phyloP scores from a whole-genome alignment of 495 filamentous ascomycete species.

The Glarea lozoyensis region DNA sequence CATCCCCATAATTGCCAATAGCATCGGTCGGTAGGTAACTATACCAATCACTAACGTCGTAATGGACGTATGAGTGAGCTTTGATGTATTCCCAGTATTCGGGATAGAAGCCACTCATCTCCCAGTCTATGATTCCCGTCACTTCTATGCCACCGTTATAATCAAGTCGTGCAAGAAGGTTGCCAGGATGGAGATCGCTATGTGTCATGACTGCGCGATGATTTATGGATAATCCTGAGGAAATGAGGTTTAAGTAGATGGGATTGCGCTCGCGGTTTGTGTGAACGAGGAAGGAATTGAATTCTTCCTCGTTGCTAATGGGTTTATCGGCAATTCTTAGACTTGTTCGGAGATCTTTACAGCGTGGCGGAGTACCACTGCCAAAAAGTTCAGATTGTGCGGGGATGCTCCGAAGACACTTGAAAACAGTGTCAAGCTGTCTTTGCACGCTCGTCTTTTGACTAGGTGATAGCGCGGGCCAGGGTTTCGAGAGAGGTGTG shows the following conservation, averaged over 20 bases:
- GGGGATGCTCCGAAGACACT: conserved; percentile 9
- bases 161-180: conserved; percentile 10
- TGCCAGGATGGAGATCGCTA: conserved; percentile 18
- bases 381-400: conserved; percentile 13
- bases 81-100: conserved; percentile 33
- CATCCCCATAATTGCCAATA: neutral
- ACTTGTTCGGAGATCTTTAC: conserved; percentile 15
- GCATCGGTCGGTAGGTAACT: conserved; percentile 13
- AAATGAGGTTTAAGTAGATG: conserved; percentile 10
- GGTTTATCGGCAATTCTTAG: conserved; percentile 7
- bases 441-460: conserved; percentile 12
- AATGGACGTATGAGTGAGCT: conserved; percentile 13
- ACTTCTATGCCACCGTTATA: neutral
- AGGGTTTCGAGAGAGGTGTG: conserved; percentile 1
- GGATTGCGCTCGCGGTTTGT: conserved; percentile 2
- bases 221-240: conserved; percentile 6
- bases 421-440: conserved; percentile 14
- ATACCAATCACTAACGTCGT: conserved; percentile 20
- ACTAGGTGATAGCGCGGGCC: conserved; percentile 6
- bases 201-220: conserved; percentile 19
- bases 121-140: conserved; percentile 28
- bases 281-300: conserved; percentile 16
- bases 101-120: conserved; percentile 29
- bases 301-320: conserved; percentile 15
- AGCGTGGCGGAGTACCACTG: conserved; percentile 13